A percentile compares a stretch with the other conserved stretches of the same genome.
These are phyloP conservation scores for Raphidocelis subcapitata DNA, from an alignment of 139 green algal genomes.

Conservation along the genomic window DNA sequence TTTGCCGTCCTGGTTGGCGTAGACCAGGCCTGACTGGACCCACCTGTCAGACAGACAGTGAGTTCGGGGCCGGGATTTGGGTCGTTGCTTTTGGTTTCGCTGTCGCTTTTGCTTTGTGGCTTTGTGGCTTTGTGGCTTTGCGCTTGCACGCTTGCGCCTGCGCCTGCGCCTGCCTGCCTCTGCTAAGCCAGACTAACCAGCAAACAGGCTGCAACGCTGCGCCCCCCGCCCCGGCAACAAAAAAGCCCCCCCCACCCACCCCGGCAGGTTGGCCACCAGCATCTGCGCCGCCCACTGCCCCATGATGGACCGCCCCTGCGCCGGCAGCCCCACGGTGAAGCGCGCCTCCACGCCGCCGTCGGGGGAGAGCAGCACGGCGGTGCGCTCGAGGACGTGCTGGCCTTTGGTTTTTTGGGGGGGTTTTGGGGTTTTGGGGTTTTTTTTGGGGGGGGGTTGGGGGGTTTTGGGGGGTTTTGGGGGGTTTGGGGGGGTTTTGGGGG, in stretches of 20 bases:
- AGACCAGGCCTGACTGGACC: too few species aligned
- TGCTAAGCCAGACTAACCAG: too few species aligned
- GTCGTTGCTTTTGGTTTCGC: too few species aligned
- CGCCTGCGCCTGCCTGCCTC: too few species aligned
- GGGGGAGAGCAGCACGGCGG: slow-evolving; percentile 40
- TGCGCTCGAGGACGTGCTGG: slow-evolving; percentile 68
- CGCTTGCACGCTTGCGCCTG: too few species aligned
- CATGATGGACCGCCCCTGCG: slow-evolving; percentile 58
- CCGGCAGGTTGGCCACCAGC: slow-evolving; percentile 50
- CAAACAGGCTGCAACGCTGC: neutral
- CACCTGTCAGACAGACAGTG: neutral
- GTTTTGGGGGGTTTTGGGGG: too few species aligned
- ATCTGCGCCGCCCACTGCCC: slow-evolving; percentile 51
- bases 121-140: too few species aligned
- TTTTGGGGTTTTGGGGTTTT: neutral
- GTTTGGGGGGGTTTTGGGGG: too few species aligned
- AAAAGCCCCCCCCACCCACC: slow-evolving; percentile 3
- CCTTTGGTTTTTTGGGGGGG: slow-evolving; percentile 1
- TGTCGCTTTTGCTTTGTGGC: too few species aligned
- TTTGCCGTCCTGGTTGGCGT: too few species aligned
- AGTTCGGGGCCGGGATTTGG: too few species aligned
- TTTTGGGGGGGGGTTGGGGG: too few species aligned
- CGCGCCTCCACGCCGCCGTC: slow-evolving; percentile 54
- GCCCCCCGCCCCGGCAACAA: neutral
- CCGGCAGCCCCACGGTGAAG: slow-evolving; percentile 72